Percentiles rank a stretch among this genome's conserved stretches.
Evolutionary conservation across 1,284 basidiomycete species (phyloP).

Genomic region (Apiotrichum domesticum): DNA sequence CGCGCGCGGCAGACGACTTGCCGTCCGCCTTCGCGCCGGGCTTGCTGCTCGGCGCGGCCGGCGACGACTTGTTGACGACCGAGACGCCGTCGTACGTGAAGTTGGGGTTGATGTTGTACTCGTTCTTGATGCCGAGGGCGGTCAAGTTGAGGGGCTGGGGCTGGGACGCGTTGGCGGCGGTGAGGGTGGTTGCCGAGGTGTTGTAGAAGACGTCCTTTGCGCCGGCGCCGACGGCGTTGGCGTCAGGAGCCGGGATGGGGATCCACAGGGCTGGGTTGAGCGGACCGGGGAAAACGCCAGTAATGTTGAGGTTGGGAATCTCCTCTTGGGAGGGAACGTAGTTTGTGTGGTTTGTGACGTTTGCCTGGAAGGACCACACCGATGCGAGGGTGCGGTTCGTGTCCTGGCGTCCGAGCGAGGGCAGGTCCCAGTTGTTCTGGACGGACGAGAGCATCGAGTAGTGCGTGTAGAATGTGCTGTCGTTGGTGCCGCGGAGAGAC

Average conservation of each 20-base stretch:
- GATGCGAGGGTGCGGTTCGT: slow-evolving; percentile 47
- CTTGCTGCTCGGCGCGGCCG: neutral
- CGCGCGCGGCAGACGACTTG: neutral
- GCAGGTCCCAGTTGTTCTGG: slow-evolving; percentile 60
- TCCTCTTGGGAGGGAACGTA: slow-evolving; percentile 26
- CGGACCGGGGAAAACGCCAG: slow-evolving; percentile 36
- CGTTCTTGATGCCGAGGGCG: slow-evolving; percentile 22
- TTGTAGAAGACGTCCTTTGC: slow-evolving; percentile 30
- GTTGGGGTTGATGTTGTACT: slow-evolving; percentile 23
- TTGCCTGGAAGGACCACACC: slow-evolving; percentile 37
- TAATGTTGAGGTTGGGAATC: slow-evolving; percentile 38
- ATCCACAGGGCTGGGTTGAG: slow-evolving; percentile 26
- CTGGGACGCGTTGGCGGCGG: slow-evolving; percentile 12
- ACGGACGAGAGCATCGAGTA: slow-evolving; percentile 60
- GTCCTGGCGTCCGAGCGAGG: slow-evolving; percentile 57
- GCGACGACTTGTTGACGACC: slow-evolving; percentile 8
- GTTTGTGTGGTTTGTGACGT: slow-evolving; percentile 25
- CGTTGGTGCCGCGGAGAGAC: slow-evolving; percentile 48
- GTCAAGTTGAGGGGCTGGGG: slow-evolving; percentile 23
- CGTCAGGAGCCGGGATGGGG: slow-evolving; percentile 36
- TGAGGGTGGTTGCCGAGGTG: slow-evolving; percentile 8
- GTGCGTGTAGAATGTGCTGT: slow-evolving; percentile 59
- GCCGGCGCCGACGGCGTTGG: slow-evolving; percentile 33
- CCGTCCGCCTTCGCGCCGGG: neutral
- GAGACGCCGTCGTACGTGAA: slow-evolving; percentile 13